Conservation (phyloP, 2,329 filamentous ascomycete genomes). For the Dryadomyces sulphureus region DNA sequence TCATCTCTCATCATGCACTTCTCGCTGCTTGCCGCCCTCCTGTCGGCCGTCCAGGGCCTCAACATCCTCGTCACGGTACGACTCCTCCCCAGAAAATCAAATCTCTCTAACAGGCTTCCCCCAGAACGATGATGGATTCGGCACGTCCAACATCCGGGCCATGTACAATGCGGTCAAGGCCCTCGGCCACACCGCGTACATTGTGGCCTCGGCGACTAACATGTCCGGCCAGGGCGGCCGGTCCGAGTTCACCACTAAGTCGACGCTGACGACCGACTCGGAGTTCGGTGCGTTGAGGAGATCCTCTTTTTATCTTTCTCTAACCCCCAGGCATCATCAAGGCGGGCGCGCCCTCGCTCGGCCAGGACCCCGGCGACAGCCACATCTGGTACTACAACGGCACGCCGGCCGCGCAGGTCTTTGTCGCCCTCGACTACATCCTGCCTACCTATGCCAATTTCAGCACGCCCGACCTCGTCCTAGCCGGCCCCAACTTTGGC, state of each 20-base stretch:
- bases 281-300: slow-evolving; percentile 19
- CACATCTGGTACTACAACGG: slow-evolving; percentile 48
- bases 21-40: not conserved
- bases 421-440: slow-evolving; percentile 41
- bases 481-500: slow-evolving; percentile 41
- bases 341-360: slow-evolving; percentile 30
- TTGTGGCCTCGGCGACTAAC: slow-evolving; percentile 24
- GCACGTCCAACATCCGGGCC: slow-evolving; percentile 24
- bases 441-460: slow-evolving; percentile 32
- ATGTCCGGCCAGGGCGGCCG: slow-evolving; percentile 30
- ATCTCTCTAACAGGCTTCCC: no score
- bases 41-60: slow-evolving; percentile 1
- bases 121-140: slow-evolving; percentile 25
- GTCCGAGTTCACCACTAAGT: slow-evolving; percentile 24
- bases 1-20: not conserved
- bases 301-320: not conserved
- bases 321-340: slow-evolving; percentile 21
- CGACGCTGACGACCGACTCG: slow-evolving; percentile 24
- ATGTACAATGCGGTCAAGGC: slow-evolving; percentile 30
- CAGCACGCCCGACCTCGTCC: slow-evolving; percentile 34
- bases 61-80: slow-evolving; percentile 8
- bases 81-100: no score
- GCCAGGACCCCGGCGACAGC: slow-evolving; percentile 33
- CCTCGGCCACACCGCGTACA: slow-evolving; percentile 43
- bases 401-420: slow-evolving; percentile 38